Base-by-base conservation (phyloP, 805 yeast genomes). In the Cyberlindnera petersonii region DNA sequence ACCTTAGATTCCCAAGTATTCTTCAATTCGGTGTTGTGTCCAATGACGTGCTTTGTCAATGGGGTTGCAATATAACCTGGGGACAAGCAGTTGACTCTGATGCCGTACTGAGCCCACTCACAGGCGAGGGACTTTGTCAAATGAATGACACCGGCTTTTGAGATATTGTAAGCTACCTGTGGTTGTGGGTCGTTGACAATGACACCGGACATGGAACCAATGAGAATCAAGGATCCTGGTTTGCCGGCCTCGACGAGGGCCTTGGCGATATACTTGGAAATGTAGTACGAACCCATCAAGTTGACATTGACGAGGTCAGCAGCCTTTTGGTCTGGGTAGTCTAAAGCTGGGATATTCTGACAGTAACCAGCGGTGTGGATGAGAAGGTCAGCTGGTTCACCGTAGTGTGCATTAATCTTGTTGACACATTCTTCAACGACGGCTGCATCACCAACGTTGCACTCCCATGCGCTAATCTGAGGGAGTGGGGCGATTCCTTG, bases 71-170 rank as follows among this genome's bases (percentile, higher is more conserved):
- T 84, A 68, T 84, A 84, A 33, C 91, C 93, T 31, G 93, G 93
- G 27, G 85, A 76, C 48, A 84, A 65, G 23, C 89, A 75, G 67
- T 84, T 83, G 51, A 84, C 86, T 61, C 91, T 75, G 55, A 82
- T 79, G 53, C 76, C 75, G 64, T 75, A 77, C 52, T 75, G 71
- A 35, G 93, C 85, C 93, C 93, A 84, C 63, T 84, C 94, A 46
- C 81, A 75, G 29, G 88, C 93, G 51, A 84, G 66, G 3, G 89
- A 75, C 59, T 77, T 76, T 39, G 75, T 84, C 72, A 84, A 67
- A 64, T 84, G 93, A 53, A 83, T 82, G 30, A 83, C 91, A 58
- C 89, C 93, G 14, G 93, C 93, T 67, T 84, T 84, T 52, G 91
- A 72, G 84, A 82, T 79, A 71, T 84, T 84, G 72, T 84, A 84